A percentile compares a stretch with the other conserved stretches of the same genome.
Evolutionary conservation across 305 asterid genomes (phyloP).

Genomic region (Fraxinus angustifolia): DNA sequence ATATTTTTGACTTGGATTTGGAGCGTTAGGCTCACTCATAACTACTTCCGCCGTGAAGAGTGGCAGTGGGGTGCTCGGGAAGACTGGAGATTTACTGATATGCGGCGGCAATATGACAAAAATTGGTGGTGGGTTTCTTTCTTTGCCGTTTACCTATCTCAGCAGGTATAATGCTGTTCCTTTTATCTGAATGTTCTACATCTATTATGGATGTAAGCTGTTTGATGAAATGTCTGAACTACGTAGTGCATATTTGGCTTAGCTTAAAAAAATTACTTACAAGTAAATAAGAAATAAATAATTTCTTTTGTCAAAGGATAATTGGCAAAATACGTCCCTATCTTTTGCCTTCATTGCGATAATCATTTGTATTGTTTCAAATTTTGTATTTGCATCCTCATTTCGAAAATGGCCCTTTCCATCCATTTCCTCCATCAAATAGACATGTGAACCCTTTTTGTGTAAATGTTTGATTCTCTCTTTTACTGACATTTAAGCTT

Average conservation of each 20-base stretch:
- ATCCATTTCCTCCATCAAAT: neutral
- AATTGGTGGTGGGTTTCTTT: slow-evolving; percentile 95
- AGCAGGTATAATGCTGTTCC: slow-evolving; percentile 49
- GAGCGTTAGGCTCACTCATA: slow-evolving; percentile 77
- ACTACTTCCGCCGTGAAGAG: slow-evolving; percentile 88
- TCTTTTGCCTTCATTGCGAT: neutral
- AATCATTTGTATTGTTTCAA: neutral
- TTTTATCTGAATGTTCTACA: neutral
- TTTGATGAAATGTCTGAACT: slow-evolving; percentile 34
- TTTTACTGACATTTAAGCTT: neutral
- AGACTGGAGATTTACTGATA: slow-evolving; percentile 85
- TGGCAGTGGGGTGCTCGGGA: slow-evolving; percentile 95
- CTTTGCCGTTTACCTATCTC: slow-evolving; percentile 70
- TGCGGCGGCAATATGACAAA: slow-evolving; percentile 55
- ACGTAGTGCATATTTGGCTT: neutral
- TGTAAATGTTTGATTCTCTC: neutral
- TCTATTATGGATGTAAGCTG: slow-evolving; percentile 8
- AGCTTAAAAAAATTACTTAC: neutral
- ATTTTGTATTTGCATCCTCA: neutral
- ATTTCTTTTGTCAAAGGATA: neutral
- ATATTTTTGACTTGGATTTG: slow-evolving; percentile 67
- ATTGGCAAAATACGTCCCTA: neutral
- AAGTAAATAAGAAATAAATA: neutral
- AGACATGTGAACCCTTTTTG: neutral
- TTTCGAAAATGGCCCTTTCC: neutral